Conservation (phyloP, 768 basidiomycete species). For the Tremella yokohamensis region DNA sequence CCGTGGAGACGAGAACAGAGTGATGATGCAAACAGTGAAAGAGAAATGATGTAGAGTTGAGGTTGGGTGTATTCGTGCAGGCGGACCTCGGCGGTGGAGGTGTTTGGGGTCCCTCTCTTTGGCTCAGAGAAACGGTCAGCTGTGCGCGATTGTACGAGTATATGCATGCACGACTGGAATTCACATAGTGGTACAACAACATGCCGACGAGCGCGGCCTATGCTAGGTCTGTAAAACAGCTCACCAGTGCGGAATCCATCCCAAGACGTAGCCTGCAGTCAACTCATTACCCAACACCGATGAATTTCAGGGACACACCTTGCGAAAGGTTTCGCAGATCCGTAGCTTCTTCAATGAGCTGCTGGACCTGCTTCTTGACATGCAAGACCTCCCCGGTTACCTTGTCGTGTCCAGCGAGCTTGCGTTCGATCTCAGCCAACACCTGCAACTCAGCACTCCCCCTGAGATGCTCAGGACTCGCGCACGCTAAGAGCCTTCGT, state of each 20-base stretch:
- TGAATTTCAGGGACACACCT: constrained; percentile 27
- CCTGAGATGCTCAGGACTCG: not conserved
- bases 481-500: constrained; percentile 39
- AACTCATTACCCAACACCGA: not conserved
- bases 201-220: no score
- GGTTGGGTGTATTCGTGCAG: no score
- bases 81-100: no score
- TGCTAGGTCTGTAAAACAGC: no score
- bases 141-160: no score
- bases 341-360: constrained; percentile 47
- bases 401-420: constrained; percentile 41
- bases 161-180: not conserved
- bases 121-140: no score
- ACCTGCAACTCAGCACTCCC: constrained; percentile 21
- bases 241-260: constrained; percentile 47
- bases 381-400: constrained; percentile 22
- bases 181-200: no score
- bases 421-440: constrained; percentile 45
- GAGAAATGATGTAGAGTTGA: no score
- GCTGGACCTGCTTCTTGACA: constrained; percentile 45
- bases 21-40: no score
- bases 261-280: constrained; percentile 42
- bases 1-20: no score
- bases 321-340: constrained; percentile 46
- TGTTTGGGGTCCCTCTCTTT: no score